Base-by-base conservation (phyloP, 2,329 filamentous ascomycete species). In the Epichloe scottii region DNA sequence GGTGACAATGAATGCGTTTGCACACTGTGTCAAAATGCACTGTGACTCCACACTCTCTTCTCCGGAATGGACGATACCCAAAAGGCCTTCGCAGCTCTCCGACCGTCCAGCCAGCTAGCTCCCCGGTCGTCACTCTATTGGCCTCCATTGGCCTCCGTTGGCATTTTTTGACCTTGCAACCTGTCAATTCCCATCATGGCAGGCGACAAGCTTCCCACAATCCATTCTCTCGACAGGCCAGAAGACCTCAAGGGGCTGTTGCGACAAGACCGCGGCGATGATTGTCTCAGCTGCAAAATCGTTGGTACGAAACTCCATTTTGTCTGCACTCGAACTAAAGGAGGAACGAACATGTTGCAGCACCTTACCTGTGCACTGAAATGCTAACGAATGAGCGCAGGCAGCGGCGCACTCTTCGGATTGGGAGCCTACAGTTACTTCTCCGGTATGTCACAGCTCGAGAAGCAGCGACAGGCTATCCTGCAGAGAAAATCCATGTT, bases 351-450 rank as follows among this genome's bases (percentile, higher is more conserved):
- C 0, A 38, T 14, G 12, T n/a, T 14, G 14, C 35, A 8, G 6
- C 17, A 3, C 17, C 33, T 26, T n/a, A 4, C 4, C 21, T 5
- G 21, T 12, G 34, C 11, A 12, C 5, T 14, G 12, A 15, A 6
- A 15, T 35, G 30, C 39, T 49, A 26, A 49, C 39, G 21, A 33
- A 10, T 17, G 8, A 17, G 19, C n/a, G 10, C 5, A 90, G 87
- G 87, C 43, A 84, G 85, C 61, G 76, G 81, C 39, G 84, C 86
- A 1, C 89, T 93, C 56, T 72, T 88, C 51, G 85, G 84, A 1
- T 78, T 91, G 15, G 87, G 82, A 3, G 81, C 75, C 1, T 93
- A 90, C 68, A 89, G 82, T 66, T 90, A 89, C 68, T 72, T 81
- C 54, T 86, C 84, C 3, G 87, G 87, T 52, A 84, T 82, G 66